A percentile compares a stretch with the other conserved stretches of the same genome.
Conservation (phyloP, 1,284 basidiomycete species). For the Cryptococcus maquisensis region DNA sequence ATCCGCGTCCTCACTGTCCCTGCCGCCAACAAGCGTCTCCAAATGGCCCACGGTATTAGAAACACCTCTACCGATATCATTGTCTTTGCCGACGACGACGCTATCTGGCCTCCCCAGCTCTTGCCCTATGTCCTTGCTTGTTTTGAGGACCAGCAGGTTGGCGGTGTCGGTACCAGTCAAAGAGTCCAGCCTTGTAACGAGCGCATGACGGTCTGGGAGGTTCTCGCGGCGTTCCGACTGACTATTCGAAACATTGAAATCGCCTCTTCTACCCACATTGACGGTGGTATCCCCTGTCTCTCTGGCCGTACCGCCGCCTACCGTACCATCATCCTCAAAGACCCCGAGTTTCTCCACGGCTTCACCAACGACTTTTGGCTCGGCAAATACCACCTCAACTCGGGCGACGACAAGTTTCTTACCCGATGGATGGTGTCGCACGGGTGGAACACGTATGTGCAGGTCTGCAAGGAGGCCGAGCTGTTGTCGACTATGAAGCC, state of each 20-base stretch:
- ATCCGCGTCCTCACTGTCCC: constrained; percentile 86
- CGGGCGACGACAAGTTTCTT: constrained; percentile 88
- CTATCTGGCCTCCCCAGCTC: constrained; percentile 86
- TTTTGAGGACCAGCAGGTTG: constrained; percentile 88
- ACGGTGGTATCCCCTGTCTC: constrained; percentile 83
- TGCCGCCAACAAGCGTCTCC: constrained; percentile 85
- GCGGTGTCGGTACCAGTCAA: constrained; percentile 85
- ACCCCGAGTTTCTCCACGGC: constrained; percentile 82
- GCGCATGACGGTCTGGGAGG: constrained; percentile 86
- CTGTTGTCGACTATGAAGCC: constrained; percentile 90
- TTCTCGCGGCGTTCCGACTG: constrained; percentile 83
- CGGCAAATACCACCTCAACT: constrained; percentile 86
- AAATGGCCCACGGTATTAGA: constrained; percentile 87
- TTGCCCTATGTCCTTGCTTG: constrained; percentile 79
- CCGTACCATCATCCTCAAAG: constrained; percentile 86
- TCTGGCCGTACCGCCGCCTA: constrained; percentile 89
- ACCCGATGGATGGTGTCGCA: constrained; percentile 95
- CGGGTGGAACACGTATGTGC: constrained; percentile 88
- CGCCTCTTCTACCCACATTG: constrained; percentile 78
- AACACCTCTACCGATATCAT: constrained; percentile 87
- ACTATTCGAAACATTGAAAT: constrained; percentile 92
- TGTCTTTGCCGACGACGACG: constrained; percentile 91
- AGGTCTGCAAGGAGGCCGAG: constrained; percentile 84
- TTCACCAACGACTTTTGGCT: constrained; percentile 92
- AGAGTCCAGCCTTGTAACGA: constrained; percentile 74